Conservation (phyloP, 805 yeast species). For the Pichia heedii region DNA sequence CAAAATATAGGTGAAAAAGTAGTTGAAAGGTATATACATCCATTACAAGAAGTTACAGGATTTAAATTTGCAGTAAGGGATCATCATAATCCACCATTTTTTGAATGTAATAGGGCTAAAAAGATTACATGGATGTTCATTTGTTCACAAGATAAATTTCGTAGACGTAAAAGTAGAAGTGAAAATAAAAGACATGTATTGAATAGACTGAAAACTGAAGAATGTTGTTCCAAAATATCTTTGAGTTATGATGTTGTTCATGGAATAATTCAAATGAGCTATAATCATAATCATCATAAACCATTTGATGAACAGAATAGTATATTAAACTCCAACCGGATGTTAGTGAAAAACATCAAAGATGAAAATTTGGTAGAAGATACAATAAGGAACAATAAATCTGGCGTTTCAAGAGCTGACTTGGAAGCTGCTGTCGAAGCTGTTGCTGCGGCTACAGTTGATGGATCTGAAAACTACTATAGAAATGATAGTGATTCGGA, state of each 20-base stretch:
- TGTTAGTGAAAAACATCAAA: neutral
- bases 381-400: neutral
- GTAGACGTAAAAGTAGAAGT: conserved; percentile 35
- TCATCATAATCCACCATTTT: conserved; percentile 30
- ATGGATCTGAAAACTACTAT: neutral
- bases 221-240: conserved; percentile 33
- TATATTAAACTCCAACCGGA: conserved; percentile 2
- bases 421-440: conserved; percentile 10
- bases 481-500: neutral
- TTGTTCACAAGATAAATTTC: conserved; percentile 35
- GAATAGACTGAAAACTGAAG: conserved; percentile 33
- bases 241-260: conserved; percentile 31
- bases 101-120: conserved; percentile 27
- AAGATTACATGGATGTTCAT: conserved; percentile 36
- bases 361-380: neutral
- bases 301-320: conserved; percentile 17
- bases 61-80: conserved; percentile 37
- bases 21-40: conserved; percentile 30
- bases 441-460: conserved; percentile 2
- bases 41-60: conserved; percentile 33
- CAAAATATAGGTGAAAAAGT: conserved; percentile 28
- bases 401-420: conserved; percentile 6
- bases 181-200: conserved; percentile 29
- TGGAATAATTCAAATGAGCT: conserved; percentile 30
- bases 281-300: conserved; percentile 32